Evolutionary conservation across 768 basidiomycete genomes (phyloP), one percentile per base, ranked within the genome.

Genomic region (Aureoboletus auriporus): DNA sequence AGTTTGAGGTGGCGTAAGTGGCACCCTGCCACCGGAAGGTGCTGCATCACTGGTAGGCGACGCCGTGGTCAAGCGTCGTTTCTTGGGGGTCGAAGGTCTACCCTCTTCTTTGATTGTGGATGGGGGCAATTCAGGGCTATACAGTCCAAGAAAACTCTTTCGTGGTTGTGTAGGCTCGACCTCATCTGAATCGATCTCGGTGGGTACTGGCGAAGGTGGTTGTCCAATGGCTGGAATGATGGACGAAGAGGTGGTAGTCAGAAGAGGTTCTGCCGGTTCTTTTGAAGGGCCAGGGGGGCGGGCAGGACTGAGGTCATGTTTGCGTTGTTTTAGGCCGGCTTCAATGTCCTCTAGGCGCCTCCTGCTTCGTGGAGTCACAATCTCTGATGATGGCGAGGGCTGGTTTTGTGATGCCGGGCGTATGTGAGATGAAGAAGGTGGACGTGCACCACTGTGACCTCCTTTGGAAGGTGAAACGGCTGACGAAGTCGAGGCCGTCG

Each of bases 1-100:
- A 14, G 58, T 68, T 42, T 58, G 44, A 23, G 66, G 66, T 4
- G 67, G 67, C 7, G 67, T 67, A 17, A 52, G 50, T n/a, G 45
- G 40, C 12, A 54, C 14, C 43, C 49, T 39, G 5, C n/a, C 30
- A 23, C 44, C 41, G 23, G 38, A 29, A 23, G 49, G n/a, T 26
- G 12, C 13, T 17, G 27, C 37, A 17, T 36, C 45, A n/a, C 26
- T 20, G 10, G 23, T 6, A 35, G 40, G 34, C 33, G 50, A 42
- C 4, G 20, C 20, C 20, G 42, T 38, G 3, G 44, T 27, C 42
- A 53, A 31, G 7, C 56, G 53, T 33, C 41, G 57, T 44, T 60
- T 65, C 43, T 63, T 65, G 7, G 59, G 57, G 5, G 53, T 67
- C 12, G 57, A 51, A 5, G 61, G 64, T 17, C 43, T 58, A n/a